A percentile compares a stretch with the other conserved stretches of the same genome.
These are phyloP conservation scores for Mycena epipterygia DNA, from an alignment of 768 basidiomycete species.

Conservation along the genomic window DNA sequence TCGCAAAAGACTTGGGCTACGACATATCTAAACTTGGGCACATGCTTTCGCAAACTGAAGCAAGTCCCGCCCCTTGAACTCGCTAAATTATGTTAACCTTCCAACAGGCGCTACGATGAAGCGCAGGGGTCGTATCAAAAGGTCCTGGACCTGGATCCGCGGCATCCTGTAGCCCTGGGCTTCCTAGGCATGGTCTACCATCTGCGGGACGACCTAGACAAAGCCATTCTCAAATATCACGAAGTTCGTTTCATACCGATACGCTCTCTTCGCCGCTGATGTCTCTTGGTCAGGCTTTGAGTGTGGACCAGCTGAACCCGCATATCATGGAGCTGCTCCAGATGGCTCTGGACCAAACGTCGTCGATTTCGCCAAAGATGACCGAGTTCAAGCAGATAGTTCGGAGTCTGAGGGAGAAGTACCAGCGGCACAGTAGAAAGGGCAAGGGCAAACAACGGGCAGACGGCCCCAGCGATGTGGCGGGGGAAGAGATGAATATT, in stretches of 20 bases:
- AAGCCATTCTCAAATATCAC: slow-evolving; percentile 92
- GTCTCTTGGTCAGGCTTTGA: slow-evolving; percentile 67
- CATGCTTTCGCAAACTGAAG: slow-evolving; percentile 87
- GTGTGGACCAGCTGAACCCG: slow-evolving; percentile 86
- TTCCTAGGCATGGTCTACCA: slow-evolving; percentile 94
- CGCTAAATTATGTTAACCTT: neutral
- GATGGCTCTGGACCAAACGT: slow-evolving; percentile 75
- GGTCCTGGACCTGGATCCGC: slow-evolving; percentile 90
- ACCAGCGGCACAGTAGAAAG: slow-evolving; percentile 39
- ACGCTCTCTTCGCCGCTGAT: neutral
- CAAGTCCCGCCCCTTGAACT: slow-evolving; percentile 48
- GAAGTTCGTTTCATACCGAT: slow-evolving; percentile 67
- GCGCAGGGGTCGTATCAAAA: slow-evolving; percentile 82
- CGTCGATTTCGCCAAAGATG: slow-evolving; percentile 36
- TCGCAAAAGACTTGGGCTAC: slow-evolving; percentile 89
- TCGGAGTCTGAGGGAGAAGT: slow-evolving; percentile 49
- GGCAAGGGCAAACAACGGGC: slow-evolving; percentile 45
- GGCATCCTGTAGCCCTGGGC: slow-evolving; percentile 83
- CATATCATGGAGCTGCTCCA: slow-evolving; percentile 87
- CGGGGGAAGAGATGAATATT: slow-evolving; percentile 46
- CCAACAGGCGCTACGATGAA: slow-evolving; percentile 64
- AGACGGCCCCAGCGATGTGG: slow-evolving; percentile 35
- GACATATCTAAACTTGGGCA: slow-evolving; percentile 94
- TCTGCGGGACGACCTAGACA: slow-evolving; percentile 76
- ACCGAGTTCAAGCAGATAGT: slow-evolving; percentile 49